Evolutionary conservation across 2,329 filamentous ascomycete genomes (phyloP), one percentile per base, ranked within the genome.

Genomic region (Penicillium sp.): DNA sequence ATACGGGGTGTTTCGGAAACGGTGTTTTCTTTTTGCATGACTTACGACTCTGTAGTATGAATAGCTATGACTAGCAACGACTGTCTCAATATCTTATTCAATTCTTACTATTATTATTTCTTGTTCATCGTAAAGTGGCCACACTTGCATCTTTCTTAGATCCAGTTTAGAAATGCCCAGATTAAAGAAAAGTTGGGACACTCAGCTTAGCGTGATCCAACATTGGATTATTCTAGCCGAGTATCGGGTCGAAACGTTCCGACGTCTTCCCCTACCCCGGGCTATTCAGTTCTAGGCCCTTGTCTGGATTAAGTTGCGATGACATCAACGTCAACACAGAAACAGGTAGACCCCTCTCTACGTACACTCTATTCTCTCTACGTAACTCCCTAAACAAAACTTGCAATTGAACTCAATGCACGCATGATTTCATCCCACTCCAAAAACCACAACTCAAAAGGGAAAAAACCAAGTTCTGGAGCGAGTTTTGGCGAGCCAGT

Each of bases 331-430:
- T 76, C 42, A 69, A 66, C 25, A 27, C 25, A 3, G 40, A 63
- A 24, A 72, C 68, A 16, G 68, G 72, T 11, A 62, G 56, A 7
- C 33, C 61, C 1, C 62, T 76, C 11, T 70, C 67, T 10, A 64
- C 66, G 1, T 74, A 69, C 57, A 63, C 63, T 5, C 31, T 60
- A 1, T 62, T 76, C 11, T 76, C 11, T 70, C 67, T 10, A 64
- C 66, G 1, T 74, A 69, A 35, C 31, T 2, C 5, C 13, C 6
- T n/a, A n/a, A 33, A 33, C 13, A n/a, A 33, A 31, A n/a, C 30
- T 13, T 33, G 30, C 30, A n/a, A 33, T 33, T 14, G 13, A 7
- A 14, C 5, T 31, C 5, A 31, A 33, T 4, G 30, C 5, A 30
- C 25, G 9, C 10, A 30, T 27, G 27, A 13, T 10, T 30, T 33